Evolutionary conservation across 176 grass and related monocot genomes (phyloP), one percentile per base, ranked within the genome.

Genomic region (Triticum dicoccoides): DNA sequence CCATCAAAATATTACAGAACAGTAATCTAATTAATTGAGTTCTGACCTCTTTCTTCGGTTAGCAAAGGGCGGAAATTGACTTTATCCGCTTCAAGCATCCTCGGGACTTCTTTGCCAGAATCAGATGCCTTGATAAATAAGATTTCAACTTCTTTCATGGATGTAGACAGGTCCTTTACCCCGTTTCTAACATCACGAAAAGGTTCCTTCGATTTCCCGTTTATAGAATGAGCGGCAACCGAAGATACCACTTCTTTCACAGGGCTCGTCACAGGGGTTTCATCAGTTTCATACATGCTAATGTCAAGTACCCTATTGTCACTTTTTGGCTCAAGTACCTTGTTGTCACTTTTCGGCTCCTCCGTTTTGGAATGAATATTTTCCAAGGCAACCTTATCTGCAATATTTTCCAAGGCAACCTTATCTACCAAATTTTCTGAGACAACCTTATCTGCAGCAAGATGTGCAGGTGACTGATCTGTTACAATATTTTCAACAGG

Each of bases 61-160:
- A 91, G 77, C 75, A 93, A 85, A 87, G 97, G 90, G 24, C 87
- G 88, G 33, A 96, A 89, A 69, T 99, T 89, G 65, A 99, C 73
- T 96, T 93, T 96, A 81, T 94, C 89, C 58, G 97, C 92, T 88
- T 99, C 97, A 73, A 99, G 89, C 97, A 99, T 99, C 87, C 92
- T 96, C 14, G 90, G 94, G 82, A 99, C 94, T 89, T 99, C 97
- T 94, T 80, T 93, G 83, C 97, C 97, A 61, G 92, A 94, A 87
- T 96, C 97, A 77, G 89, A 95, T 72, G 92, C 94, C 91, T 88
- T 99, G 4, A 84, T 73, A 90, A 99, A 99, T 73, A 96, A 90
- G 5, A 87, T 73, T 85, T 99, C 94, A 71, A 99, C 64, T 65
- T 96, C 94, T 86, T 96, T 93, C 83, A 99, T 88, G 76, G 92